Evolutionary conservation across 1,284 basidiomycete genomes (phyloP), one percentile per base, ranked within the genome.

Genomic region (Trichosporon asahii): DNA sequence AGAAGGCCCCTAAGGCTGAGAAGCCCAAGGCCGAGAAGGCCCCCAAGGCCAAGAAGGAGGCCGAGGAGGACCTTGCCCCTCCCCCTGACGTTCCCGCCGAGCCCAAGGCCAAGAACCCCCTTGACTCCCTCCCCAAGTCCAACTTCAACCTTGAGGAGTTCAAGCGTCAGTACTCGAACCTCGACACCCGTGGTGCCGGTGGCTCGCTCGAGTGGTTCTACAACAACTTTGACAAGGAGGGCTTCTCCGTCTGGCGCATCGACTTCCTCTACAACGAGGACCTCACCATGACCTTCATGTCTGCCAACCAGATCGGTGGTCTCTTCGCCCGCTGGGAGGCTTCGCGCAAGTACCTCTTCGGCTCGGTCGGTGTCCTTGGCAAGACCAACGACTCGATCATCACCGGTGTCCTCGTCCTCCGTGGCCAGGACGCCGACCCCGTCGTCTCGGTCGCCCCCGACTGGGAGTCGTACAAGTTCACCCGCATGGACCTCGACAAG

Each of bases 101-200:
- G 80, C 89, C 90, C 77, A 91, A 96, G 85, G 88, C 86, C 70
- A 95, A 95, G 89, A 97, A 98, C 88, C 95, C 95, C 35, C 90
- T 97, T 67, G 96, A 98, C 76, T 87, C 88, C 72, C 89, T 97
- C 69, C 94, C 95, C 76, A 96, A 96, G 86, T 94, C 92, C 21
- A 85, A 88, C 15, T 92, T 98, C 87, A 94, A 95, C 86, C 90
- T 98, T 70, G 95, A 98, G 84, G 95, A 98, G 86, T 97, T 93
- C 93, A 98, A 98, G 86, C 90, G 94, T 67, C 90, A 92, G 70
- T 98, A 98, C 88, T 97, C 94, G 77, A 98, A 98, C 90, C 90
- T 91, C 85, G 95, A 98, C 69, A 98, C 95, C 46, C 89, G 92
- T 70, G 91, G 90, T 46, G 91, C 93, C 82, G 90, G 90, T 49